Evolutionary conservation across 2,329 filamentous ascomycete species (phyloP), one percentile per base, ranked within the genome.

Genomic region (Fusarium verrucosum): DNA sequence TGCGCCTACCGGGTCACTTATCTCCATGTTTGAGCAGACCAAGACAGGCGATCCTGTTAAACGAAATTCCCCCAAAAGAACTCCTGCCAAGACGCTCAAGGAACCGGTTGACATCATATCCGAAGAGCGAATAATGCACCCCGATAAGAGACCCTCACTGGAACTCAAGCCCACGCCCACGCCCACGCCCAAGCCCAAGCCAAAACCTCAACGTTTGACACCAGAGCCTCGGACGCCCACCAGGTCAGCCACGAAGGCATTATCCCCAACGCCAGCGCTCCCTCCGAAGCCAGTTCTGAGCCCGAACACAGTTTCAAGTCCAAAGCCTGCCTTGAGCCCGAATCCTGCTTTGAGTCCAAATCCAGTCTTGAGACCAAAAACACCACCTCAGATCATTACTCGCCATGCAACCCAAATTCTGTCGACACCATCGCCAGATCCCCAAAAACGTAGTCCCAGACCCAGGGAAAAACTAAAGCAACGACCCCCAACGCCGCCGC

Each of bases 21-120:
- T 92, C 50, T 85, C 85, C 35, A 82, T 91, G 78, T 92, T 92
- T 66, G 90, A 93, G 75, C 79, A 82, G 62, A 81, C 78, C 37
- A 63, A 54, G 45, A 66, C 62, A 16, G 68, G 65, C n/a, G 75
- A 78, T 40, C 75, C 76, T 5, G 69, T 74, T 7, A 80, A 79
- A 70, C 78, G 71, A 51, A 63, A 58, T 19, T 69, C 68, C 38
- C 68, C 66, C 6, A 67, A 50, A 54, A 64, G 64, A 40, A 65
- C 66, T 4, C 66, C 67, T 8, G 50, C 42, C 20, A 60, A 59
- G 25, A 44, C 61, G 4, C 23, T 55, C 8, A 59, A 36, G 11
- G 57, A 47, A 25, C 60, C 58, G 22, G 38, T 44, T 23, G 46
- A 63, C 16, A 59, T 51, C 7, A 64, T 68, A 20, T 53, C 61